Evolutionary conservation across 257 asterid species (phyloP), one percentile per base, ranked within the genome.

Genomic region (Ajuga chamaepitys): DNA sequence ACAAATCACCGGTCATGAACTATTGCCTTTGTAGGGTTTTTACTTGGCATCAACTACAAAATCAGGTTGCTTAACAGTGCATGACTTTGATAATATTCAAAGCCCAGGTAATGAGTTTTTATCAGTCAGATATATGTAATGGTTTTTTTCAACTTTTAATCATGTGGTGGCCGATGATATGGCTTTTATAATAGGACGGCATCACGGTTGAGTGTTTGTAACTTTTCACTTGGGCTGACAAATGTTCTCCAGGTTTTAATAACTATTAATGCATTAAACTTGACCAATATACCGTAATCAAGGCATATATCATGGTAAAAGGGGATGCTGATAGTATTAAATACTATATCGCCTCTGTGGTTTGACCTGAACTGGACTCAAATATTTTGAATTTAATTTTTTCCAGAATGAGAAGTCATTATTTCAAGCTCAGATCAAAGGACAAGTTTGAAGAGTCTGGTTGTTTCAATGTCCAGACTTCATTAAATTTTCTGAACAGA

Each of bases 1-100:
- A 47, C 56, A 53, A 54, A 25, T 54, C 20, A 59, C 53, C 56
- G 47, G 17, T 47, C 37, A 48, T 74, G 55, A 51, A 24, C 57
- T 58, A 13, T 60, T 48, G 46, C 53, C 59, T 64, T 53, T 76
- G 48, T 79, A 92, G 97, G 98, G 98, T 12, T 86, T 81, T 63
- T 92, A 92, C 76, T 72, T 92, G 82, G 98, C 98, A 66, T 89
- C 98, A 2, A 95, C 70, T 30, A 92, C 98, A 71, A 84, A 75
- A 63, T 70, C 89, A 64, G 96, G 98, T 37, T 92, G 97, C 90
- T 70, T 92, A 77, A 89, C 96, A 14, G 89, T 92, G 75, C 98
- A 92, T 48, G 96, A 89, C 78, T 92, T 83, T 52, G 98, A 89
- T 40, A 80, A 68, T 70, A 76, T 92, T 67, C 78, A 52, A 70